Evolutionary conservation across 2,329 filamentous ascomycete genomes (phyloP).

Genomic region (Septoria linicola): DNA sequence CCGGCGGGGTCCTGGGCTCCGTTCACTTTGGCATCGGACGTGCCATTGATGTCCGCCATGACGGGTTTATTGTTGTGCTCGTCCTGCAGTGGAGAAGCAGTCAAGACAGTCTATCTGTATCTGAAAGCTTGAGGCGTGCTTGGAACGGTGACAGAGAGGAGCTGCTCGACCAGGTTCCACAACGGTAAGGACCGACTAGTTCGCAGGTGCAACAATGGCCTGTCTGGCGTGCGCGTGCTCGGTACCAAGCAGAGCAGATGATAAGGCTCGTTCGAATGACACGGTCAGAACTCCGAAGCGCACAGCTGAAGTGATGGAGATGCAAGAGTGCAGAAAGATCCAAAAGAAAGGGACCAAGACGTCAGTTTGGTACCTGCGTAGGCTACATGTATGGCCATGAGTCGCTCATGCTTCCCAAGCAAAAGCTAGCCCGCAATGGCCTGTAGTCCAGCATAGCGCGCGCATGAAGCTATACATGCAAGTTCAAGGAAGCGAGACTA

Average conservation of each 20-base stretch:
- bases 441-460: slow-evolving; percentile 10
- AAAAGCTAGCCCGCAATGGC: slow-evolving; percentile 11
- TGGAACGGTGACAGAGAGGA: neutral
- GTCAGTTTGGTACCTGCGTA: slow-evolving; percentile 5
- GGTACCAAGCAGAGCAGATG: neutral
- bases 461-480: slow-evolving; percentile 17
- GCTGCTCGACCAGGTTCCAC: slow-evolving; percentile 17
- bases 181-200: slow-evolving; percentile 21
- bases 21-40: slow-evolving; percentile 1
- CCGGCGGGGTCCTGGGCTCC: slow-evolving; percentile 5
- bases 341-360: neutral
- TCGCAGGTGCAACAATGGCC: slow-evolving; percentile 12
- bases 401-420: slow-evolving; percentile 6
- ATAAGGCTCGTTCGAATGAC: neutral
- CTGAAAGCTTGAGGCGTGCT: neutral
- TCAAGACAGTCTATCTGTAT: neutral
- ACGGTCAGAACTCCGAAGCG: neutral
- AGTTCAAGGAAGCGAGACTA: slow-evolving; percentile 12
- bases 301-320: neutral
- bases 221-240: slow-evolving; percentile 2
- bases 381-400: slow-evolving; percentile 19
- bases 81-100: neutral
- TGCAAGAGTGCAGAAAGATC: slow-evolving; percentile 2
- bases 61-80: neutral
- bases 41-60: slow-evolving; percentile 18